phyloP scores from a whole-genome alignment of 73 alveolate genomes.

The Tetrahymena thermophila region DNA sequence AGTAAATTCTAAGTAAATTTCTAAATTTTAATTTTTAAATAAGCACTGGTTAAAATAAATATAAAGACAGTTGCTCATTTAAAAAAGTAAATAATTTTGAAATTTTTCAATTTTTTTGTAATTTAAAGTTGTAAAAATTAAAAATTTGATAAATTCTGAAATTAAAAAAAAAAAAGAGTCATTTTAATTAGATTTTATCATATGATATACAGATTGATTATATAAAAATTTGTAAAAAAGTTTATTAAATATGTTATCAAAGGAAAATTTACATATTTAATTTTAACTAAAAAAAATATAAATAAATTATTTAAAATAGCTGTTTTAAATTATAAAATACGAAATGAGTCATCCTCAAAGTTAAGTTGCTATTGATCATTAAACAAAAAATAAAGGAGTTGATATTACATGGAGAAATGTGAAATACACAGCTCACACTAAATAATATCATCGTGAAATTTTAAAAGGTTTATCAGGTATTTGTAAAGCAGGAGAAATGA shows the following conservation, averaged over 20 bases:
- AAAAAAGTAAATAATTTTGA: background rate
- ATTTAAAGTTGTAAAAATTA: background rate
- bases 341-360: background rate
- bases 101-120: background rate
- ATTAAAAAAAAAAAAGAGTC: background rate
- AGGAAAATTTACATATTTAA: background rate
- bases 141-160: background rate
- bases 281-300: background rate
- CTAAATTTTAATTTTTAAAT: too few relatives aligned
- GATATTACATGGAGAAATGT: background rate
- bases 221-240: background rate
- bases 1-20: too few relatives aligned
- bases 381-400: background rate
- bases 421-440: background rate
- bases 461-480: conserved; percentile 65
- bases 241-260: background rate
- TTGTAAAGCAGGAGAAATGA: conserved; percentile 62
- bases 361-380: background rate
- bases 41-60: too few relatives aligned
- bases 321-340: background rate
- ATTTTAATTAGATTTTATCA: background rate
- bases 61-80: too few relatives aligned
- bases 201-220: background rate
- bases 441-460: conserved; percentile 18
- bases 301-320: background rate